These are phyloP conservation scores for Sclerotinia trifoliorum DNA, from an alignment of 2,329 filamentous ascomycete species.

Conservation along the genomic window DNA sequence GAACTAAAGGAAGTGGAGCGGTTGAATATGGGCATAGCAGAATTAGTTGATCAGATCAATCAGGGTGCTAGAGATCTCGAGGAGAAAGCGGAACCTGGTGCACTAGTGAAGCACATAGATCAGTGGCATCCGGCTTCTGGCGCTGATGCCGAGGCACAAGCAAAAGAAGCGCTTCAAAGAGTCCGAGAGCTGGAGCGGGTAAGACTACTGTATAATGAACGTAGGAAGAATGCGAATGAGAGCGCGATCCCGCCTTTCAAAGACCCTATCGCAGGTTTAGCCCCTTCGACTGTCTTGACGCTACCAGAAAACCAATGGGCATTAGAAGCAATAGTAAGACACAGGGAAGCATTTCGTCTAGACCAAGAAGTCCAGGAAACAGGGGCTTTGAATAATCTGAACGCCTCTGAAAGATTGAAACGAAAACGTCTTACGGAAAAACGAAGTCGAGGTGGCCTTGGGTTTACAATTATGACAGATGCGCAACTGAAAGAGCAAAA, in stretches of 20 bases:
- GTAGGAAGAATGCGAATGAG: neutral
- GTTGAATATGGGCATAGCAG: neutral
- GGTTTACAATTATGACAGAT: neutral
- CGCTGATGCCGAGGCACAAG: neutral
- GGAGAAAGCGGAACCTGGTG: neutral
- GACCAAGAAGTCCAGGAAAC: neutral
- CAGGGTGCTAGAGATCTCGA: neutral
- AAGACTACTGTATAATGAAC: neutral
- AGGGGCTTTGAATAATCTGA: neutral
- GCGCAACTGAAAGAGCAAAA: neutral
- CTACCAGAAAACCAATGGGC: conserved; percentile 4
- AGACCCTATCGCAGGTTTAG: conserved; percentile 8
- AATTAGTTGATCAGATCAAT: conserved; percentile 4
- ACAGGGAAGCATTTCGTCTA: neutral
- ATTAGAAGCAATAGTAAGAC: neutral
- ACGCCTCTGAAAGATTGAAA: conserved; percentile 11
- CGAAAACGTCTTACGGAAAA: neutral
- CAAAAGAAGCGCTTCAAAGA: neutral
- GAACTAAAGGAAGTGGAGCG: neutral
- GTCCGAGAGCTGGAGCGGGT: conserved; percentile 10
- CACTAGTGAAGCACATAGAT: neutral
- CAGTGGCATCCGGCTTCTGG: conserved; percentile 1
- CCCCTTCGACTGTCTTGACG: neutral
- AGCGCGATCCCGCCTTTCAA: neutral
- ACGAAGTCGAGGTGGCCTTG: neutral